Percentiles rank a stretch among this genome's conserved stretches.
Evolutionary conservation across 176 grass and related monocot genomes (phyloP).

Genomic region (Cocos nucifera): DNA sequence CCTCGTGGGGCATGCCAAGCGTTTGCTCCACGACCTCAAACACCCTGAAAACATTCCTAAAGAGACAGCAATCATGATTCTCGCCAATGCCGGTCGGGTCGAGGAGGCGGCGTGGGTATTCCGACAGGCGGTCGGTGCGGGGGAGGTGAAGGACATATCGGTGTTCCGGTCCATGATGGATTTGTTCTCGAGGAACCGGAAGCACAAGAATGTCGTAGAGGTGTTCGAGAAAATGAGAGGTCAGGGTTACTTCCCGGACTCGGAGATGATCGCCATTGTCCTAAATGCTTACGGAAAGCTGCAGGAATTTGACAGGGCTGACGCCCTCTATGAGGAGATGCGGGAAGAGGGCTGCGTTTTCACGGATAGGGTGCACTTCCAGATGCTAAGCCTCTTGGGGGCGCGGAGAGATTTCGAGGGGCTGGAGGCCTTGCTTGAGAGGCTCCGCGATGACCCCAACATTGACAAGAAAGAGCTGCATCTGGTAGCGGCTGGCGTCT

Average conservation of each 20-base stretch:
- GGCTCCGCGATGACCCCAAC: constrained; percentile 49
- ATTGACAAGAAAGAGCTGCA: constrained; percentile 84
- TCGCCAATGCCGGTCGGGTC: constrained; percentile 62
- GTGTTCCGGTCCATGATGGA: constrained; percentile 60
- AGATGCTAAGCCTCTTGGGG: constrained; percentile 88
- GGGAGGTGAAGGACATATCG: constrained; percentile 56
- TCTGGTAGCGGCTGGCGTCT: constrained; percentile 53
- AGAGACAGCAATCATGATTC: constrained; percentile 65
- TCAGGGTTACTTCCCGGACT: constrained; percentile 54
- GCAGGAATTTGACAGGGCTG: constrained; percentile 59
- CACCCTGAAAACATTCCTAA: constrained; percentile 54
- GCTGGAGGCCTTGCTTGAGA: constrained; percentile 41
- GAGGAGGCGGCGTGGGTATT: constrained; percentile 92
- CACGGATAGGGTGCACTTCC: constrained; percentile 85
- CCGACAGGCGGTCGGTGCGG: constrained; percentile 34
- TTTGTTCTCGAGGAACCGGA: constrained; percentile 56
- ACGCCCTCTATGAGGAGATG: constrained; percentile 45
- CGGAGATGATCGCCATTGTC: constrained; percentile 61
- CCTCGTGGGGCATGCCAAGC: constrained; percentile 50
- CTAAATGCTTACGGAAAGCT: constrained; percentile 85
- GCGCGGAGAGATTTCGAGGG: constrained; percentile 60
- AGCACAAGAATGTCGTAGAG: constrained; percentile 57
- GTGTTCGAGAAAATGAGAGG: constrained; percentile 77
- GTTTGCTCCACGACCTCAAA: constrained; percentile 63
- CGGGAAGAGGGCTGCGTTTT: constrained; percentile 67